Conservation (phyloP, 2,329 filamentous ascomycete species). For the Fusarium burgessii region DNA sequence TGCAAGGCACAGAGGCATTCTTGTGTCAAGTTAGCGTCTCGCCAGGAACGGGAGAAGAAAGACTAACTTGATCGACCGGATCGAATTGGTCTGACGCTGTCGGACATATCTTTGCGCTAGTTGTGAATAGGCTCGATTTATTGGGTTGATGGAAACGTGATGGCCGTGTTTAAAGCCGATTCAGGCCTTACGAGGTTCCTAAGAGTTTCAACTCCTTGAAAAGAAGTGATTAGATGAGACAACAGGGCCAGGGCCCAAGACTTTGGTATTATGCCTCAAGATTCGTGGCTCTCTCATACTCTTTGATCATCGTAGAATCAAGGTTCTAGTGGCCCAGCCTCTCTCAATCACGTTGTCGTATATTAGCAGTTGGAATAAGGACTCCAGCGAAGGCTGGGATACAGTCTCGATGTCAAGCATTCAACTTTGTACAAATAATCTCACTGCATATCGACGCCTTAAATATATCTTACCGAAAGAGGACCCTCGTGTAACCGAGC, state of each 20-base stretch:
- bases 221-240: background rate
- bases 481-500: background rate
- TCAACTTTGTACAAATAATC: background rate
- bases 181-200: background rate
- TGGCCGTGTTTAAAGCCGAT: background rate
- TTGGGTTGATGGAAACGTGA: background rate
- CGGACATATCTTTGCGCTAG: background rate
- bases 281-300: background rate
- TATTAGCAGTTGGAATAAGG: too few species aligned
- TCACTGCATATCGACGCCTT: background rate
- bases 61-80: constrained; percentile 6
- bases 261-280: background rate
- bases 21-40: constrained; percentile 7
- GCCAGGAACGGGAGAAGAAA: constrained; percentile 20
- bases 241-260: background rate
- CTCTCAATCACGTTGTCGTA: background rate
- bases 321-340: background rate
- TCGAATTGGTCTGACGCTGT: constrained; percentile 3
- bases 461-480: background rate
- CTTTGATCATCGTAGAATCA: background rate
- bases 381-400: background rate
- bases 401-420: background rate
- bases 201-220: background rate
- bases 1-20: constrained; percentile 16
- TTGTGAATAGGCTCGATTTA: background rate